A percentile compares a stretch with the other conserved stretches of the same genome.
Evolutionary conservation across 495 filamentous ascomycete species (phyloP).

Genomic region (Ramalina intermedia): DNA sequence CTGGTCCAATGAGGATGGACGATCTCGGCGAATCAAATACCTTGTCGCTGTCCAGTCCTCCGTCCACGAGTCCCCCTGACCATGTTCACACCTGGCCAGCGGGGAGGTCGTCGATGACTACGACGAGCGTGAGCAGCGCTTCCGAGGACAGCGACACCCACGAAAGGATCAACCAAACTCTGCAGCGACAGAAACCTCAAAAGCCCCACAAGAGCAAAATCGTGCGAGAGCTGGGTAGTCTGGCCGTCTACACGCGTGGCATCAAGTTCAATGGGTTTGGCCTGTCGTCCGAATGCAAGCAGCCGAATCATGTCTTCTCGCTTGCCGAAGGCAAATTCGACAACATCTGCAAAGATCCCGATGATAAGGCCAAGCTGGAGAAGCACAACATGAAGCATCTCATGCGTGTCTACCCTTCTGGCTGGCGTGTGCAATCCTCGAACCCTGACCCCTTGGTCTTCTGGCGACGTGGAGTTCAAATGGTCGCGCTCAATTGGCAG

Average conservation of each 20-base stretch:
- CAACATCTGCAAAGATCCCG: conserved; percentile 53
- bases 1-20: conserved; percentile 42
- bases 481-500: conserved; percentile 96
- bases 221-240: conserved; percentile 61
- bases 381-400: conserved; percentile 83
- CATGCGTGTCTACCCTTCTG: conserved; percentile 85
- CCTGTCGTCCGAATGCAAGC: conserved; percentile 52
- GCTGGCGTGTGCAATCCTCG: conserved; percentile 61
- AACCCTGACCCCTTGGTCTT: conserved; percentile 88
- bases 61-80: conserved; percentile 36
- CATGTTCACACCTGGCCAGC: conserved; percentile 25
- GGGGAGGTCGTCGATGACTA: conserved; percentile 37
- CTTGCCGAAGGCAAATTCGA: conserved; percentile 77
- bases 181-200: conserved; percentile 32
- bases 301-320: conserved; percentile 85
- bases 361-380: conserved; percentile 58
- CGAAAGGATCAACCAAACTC: conserved; percentile 16
- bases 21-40: conserved; percentile 35
- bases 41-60: conserved; percentile 43
- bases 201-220: conserved; percentile 73
- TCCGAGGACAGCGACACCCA: conserved; percentile 48
- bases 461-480: conserved; percentile 91
- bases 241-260: conserved; percentile 80
- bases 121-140: conserved; percentile 42
- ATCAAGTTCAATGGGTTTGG: conserved; percentile 71